phyloP scores from a whole-genome alignment of 495 filamentous ascomycete species.

The Aspergillus funiculosus region DNA sequence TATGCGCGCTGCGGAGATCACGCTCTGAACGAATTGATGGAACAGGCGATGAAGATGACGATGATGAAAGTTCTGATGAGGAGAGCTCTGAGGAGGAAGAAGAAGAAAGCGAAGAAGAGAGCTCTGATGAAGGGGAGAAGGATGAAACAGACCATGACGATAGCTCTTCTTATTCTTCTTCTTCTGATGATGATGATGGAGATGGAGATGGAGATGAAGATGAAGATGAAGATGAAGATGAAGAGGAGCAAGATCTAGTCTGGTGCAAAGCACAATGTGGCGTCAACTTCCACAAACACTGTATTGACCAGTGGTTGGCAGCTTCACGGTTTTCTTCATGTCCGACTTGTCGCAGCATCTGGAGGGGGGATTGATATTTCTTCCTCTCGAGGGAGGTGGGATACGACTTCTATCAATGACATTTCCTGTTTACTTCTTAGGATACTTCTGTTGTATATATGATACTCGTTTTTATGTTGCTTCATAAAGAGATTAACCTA shows the following conservation, averaged over 20 bases:
- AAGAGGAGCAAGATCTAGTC: not conserved
- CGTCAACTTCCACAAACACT: conserved; percentile 1
- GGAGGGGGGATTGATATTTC: too few species aligned
- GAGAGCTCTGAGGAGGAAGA: not conserved
- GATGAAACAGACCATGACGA: too few species aligned
- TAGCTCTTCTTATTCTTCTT: too few species aligned
- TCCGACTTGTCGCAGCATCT: not conserved
- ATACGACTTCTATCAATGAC: too few species aligned
- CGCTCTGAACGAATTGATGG: not conserved
- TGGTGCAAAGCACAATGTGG: not conserved
- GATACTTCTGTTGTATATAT: too few species aligned
- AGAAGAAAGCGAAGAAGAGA: not conserved
- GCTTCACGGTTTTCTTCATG: not conserved
- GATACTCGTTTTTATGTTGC: too few species aligned
- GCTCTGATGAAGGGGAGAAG: conserved; percentile 24
- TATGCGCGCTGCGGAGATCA: conserved; percentile 18
- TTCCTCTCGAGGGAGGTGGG: too few species aligned
- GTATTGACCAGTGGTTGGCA: not conserved
- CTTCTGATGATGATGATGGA: not conserved
- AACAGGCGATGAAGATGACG: not conserved
- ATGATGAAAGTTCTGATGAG: not conserved
- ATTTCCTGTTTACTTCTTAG: too few species aligned
- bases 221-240: not conserved
- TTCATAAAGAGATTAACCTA: too few species aligned
- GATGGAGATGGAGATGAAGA: not conserved